These are phyloP conservation scores for Pulveroboletus sp. DNA, from an alignment of 768 basidiomycete genomes.

Conservation along the genomic window DNA sequence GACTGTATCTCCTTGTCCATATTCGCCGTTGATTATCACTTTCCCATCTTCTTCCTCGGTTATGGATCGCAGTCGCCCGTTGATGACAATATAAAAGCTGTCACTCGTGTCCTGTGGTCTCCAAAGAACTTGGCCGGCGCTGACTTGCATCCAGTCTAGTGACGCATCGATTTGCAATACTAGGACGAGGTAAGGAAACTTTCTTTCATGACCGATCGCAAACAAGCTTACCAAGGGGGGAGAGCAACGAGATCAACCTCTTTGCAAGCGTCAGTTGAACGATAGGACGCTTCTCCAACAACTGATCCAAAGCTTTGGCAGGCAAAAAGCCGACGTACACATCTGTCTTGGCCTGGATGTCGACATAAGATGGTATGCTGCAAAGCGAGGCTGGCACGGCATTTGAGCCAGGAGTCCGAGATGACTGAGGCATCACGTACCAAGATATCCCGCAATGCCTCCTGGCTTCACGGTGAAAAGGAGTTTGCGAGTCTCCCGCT, in stretches of 20 bases:
- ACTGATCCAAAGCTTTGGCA: constrained; percentile 77
- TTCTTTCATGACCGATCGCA: neutral
- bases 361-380: constrained; percentile 90
- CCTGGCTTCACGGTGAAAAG: constrained; percentile 96
- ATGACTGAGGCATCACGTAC: constrained; percentile 37
- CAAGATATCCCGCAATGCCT: constrained; percentile 95
- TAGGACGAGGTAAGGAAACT: constrained; percentile 30
- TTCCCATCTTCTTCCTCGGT: constrained; percentile 72
- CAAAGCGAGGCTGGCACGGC: constrained; percentile 70
- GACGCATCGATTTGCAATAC: constrained; percentile 96
- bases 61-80: constrained; percentile 91
- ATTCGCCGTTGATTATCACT: constrained; percentile 84
- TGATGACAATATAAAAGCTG: constrained; percentile 97
- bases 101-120: constrained; percentile 86
- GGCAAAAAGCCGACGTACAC: constrained; percentile 97
- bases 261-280: constrained; percentile 94
- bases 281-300: constrained; percentile 92
- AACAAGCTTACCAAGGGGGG: constrained; percentile 69
- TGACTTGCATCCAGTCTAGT: constrained; percentile 97
- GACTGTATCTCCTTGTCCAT: constrained; percentile 95
- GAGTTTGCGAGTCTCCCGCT: constrained; percentile 50
- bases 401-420: constrained; percentile 1
- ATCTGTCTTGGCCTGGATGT: constrained; percentile 96
- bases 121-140: constrained; percentile 93
- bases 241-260: constrained; percentile 90